These are phyloP conservation scores for Fusarium subglutinans DNA, from an alignment of 2,329 filamentous ascomycete genomes.

Conservation along the genomic window DNA sequence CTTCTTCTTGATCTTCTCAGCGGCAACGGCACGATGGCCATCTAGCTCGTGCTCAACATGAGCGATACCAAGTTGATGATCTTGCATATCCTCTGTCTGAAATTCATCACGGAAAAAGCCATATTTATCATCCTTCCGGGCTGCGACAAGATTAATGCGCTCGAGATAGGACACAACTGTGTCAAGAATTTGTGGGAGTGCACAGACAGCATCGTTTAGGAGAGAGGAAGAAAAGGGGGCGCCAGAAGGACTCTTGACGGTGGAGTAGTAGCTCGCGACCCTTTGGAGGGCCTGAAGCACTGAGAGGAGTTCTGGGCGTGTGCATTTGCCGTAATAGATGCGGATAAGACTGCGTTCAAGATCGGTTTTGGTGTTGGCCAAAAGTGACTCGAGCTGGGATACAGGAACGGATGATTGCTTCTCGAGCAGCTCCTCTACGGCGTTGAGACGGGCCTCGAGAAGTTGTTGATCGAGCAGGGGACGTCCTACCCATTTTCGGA, in stretches of 20 bases:
- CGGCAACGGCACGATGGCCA: conserved; percentile 76
- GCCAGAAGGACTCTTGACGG: conserved; percentile 71
- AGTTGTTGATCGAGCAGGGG: conserved; percentile 80
- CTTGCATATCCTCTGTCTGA: conserved; percentile 88
- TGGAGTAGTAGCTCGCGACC: conserved; percentile 79
- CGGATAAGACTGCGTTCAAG: conserved; percentile 92
- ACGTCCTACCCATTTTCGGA: conserved; percentile 94
- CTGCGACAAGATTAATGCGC: conserved; percentile 85
- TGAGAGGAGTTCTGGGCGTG: conserved; percentile 84
- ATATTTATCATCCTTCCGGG: conserved; percentile 90
- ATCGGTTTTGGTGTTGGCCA: conserved; percentile 78
- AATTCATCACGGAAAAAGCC: conserved; percentile 87
- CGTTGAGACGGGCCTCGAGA: conserved; percentile 81
- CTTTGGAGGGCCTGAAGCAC: conserved; percentile 87
- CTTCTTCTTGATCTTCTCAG: conserved; percentile 75
- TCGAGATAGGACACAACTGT: conserved; percentile 80
- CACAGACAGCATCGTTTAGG: conserved; percentile 75
- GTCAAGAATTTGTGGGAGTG: conserved; percentile 79
- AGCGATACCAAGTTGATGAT: conserved; percentile 91
- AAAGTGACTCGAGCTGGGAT: conserved; percentile 77
- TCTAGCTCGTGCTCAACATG: conserved; percentile 90
- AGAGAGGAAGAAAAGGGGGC: conserved; percentile 77
- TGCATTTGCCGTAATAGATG: conserved; percentile 97
- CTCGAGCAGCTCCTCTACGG: conserved; percentile 85
- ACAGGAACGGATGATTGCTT: conserved; percentile 72